These are phyloP conservation scores for Albizia julibrissin DNA, from an alignment of 306 rosid species.

Conservation along the genomic window DNA sequence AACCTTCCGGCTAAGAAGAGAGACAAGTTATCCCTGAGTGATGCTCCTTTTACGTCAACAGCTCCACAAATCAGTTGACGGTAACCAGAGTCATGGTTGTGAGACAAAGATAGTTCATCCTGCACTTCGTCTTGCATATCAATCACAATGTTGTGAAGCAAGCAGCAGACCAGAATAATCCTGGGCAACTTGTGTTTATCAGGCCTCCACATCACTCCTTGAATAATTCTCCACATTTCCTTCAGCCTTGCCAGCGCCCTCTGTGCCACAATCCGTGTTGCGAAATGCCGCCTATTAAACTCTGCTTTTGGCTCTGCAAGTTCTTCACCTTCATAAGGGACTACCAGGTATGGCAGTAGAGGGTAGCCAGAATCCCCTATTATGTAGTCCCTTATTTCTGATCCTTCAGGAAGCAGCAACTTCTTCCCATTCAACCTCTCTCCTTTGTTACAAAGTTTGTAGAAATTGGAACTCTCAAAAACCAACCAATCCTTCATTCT, in stretches of 20 bases:
- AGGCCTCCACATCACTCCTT: constrained; percentile 94
- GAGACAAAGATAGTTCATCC: constrained; percentile 54
- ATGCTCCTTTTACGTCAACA: constrained; percentile 58
- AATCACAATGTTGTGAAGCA: constrained; percentile 86
- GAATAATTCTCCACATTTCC: constrained; percentile 88
- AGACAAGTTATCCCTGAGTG: constrained; percentile 65
- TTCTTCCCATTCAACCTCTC: constrained; percentile 70
- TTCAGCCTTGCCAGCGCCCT: constrained; percentile 75
- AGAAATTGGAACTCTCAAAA: constrained; percentile 68
- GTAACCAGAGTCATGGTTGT: constrained; percentile 70
- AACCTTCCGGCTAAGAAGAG: constrained; percentile 53
- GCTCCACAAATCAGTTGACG: constrained; percentile 67
- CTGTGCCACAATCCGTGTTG: constrained; percentile 69
- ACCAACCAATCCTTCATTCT: constrained; percentile 66
- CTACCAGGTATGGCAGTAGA: constrained; percentile 71
- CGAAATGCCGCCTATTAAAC: constrained; percentile 66
- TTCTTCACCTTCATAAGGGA: constrained; percentile 79
- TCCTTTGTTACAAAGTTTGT: constrained; percentile 60
- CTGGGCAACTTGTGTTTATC: constrained; percentile 89
- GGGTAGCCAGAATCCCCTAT: constrained; percentile 88
- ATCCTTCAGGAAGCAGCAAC: constrained; percentile 48
- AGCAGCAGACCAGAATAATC: constrained; percentile 85
- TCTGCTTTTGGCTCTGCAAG: constrained; percentile 49
- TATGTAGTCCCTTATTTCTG: constrained; percentile 73
- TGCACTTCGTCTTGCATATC: constrained; percentile 66